Evolutionary conservation across 345 rosid genomes (phyloP).

Genomic region (Bruguiera parviflora): DNA sequence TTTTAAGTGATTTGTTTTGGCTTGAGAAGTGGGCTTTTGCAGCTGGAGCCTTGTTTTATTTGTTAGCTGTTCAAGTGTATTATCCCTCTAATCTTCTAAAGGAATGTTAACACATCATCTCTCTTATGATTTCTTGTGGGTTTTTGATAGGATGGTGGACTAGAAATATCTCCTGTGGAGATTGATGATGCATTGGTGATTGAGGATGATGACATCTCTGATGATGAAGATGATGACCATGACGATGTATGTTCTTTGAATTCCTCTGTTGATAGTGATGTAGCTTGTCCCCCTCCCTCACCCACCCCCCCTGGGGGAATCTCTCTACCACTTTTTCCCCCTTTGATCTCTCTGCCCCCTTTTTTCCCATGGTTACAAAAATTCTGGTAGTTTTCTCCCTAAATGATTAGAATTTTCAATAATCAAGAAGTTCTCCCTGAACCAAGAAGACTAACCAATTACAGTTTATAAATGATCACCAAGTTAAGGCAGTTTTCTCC

Average conservation of each 20-base stretch:
- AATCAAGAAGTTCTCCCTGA: too few species aligned
- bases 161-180: constrained; percentile 88
- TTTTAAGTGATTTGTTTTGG: too few species aligned
- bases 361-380: too few species aligned
- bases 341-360: too few species aligned
- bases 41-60: background rate
- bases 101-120: background rate
- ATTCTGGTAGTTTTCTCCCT: too few species aligned
- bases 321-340: background rate
- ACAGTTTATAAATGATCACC: too few species aligned
- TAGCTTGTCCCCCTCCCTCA: background rate
- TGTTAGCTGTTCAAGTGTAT: background rate
- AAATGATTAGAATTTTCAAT: too few species aligned
- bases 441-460: too few species aligned
- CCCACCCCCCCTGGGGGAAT: too few species aligned
- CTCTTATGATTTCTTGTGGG: background rate
- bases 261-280: background rate
- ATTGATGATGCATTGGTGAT: constrained; percentile 94
- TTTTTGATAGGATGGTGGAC: constrained; percentile 75
- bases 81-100: background rate
- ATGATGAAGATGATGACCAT: constrained; percentile 86
- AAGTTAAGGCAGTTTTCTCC: background rate
- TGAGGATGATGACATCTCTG: constrained; percentile 97
- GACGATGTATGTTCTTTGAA: constrained; percentile 70
- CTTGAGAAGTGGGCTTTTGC: background rate